Percentiles rank a stretch among this genome's conserved stretches.
Conservation (phyloP, 2,329 filamentous ascomycete genomes). For the Cytospora leucostoma region DNA sequence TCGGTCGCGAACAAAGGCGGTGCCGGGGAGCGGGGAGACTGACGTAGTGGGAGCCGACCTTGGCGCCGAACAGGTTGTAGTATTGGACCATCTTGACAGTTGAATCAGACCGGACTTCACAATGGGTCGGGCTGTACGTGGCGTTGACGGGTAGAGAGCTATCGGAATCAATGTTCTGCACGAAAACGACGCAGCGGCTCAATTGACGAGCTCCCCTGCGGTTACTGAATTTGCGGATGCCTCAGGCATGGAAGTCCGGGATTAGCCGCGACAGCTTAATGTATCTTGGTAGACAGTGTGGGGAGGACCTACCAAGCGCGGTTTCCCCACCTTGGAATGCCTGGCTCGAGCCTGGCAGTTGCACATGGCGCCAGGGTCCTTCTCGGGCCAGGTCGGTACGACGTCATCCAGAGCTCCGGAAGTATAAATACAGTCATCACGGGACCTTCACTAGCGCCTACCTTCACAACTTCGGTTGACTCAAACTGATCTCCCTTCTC, state of each 20-base stretch:
- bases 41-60: constrained; percentile 64
- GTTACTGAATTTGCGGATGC: constrained; percentile 29
- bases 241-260: constrained; percentile 24
- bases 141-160: constrained; percentile 31
- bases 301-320: constrained; percentile 13
- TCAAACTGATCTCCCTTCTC: no score
- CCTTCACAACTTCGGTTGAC: not conserved
- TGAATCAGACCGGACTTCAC: constrained; percentile 31
- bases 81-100: constrained; percentile 49
- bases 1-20: constrained; percentile 3
- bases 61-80: constrained; percentile 60
- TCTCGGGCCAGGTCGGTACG: not conserved
- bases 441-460: no score
- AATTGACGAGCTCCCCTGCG: constrained; percentile 25
- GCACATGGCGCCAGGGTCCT: no score
- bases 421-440: no score
- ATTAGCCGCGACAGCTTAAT: constrained; percentile 12
- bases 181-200: constrained; percentile 26
- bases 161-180: constrained; percentile 32
- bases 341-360: not conserved
- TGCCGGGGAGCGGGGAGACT: constrained; percentile 36
- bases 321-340: constrained; percentile 12
- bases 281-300: constrained; percentile 4
- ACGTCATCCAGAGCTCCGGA: constrained; percentile 5
- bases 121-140: constrained; percentile 35